These are phyloP conservation scores for Hyphopichia pseudoburtonii DNA, from an alignment of 1,139 yeast species.

Conservation along the genomic window DNA sequence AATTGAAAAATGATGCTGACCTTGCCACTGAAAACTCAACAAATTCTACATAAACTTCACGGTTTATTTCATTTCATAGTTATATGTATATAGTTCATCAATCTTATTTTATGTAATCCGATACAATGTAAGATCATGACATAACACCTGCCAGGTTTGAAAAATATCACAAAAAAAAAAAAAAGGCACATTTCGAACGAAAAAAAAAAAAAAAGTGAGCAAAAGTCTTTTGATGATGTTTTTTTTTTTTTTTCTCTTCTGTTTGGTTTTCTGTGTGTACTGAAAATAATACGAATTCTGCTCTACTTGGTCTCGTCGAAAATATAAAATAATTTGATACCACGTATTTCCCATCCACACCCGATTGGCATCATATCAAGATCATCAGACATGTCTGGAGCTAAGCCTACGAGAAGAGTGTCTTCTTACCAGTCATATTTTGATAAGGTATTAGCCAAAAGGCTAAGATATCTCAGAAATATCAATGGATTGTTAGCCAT, in stretches of 20 bases:
- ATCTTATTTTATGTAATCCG: too few species aligned
- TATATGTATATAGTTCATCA: neutral
- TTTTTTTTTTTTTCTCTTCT: too few species aligned
- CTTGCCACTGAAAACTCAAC: constrained; percentile 6
- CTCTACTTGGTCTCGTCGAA: too few species aligned
- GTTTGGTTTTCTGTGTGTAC: too few species aligned
- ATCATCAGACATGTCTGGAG: constrained; percentile 3
- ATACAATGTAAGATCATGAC: too few species aligned
- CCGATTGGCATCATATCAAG: too few species aligned
- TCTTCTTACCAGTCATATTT: constrained; percentile 29
- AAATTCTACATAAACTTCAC: neutral
- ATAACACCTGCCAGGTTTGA: too few species aligned
- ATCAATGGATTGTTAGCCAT: constrained; percentile 29
- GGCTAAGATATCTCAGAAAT: constrained; percentile 38
- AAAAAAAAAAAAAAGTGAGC: neutral
- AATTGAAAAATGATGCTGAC: constrained; percentile 38
- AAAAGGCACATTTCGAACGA: neutral
- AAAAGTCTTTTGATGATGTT: neutral
- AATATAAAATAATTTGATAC: too few species aligned
- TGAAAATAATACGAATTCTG: too few species aligned
- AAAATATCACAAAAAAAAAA: neutral
- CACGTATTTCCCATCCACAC: too few species aligned
- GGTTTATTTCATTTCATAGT: too few species aligned
- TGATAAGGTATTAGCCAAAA: constrained; percentile 30
- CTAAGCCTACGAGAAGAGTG: constrained; percentile 8